Evolutionary conservation across 2,329 filamentous ascomycete species (phyloP), one percentile per base, ranked within the genome.

Genomic region (Aulographum hederae): DNA sequence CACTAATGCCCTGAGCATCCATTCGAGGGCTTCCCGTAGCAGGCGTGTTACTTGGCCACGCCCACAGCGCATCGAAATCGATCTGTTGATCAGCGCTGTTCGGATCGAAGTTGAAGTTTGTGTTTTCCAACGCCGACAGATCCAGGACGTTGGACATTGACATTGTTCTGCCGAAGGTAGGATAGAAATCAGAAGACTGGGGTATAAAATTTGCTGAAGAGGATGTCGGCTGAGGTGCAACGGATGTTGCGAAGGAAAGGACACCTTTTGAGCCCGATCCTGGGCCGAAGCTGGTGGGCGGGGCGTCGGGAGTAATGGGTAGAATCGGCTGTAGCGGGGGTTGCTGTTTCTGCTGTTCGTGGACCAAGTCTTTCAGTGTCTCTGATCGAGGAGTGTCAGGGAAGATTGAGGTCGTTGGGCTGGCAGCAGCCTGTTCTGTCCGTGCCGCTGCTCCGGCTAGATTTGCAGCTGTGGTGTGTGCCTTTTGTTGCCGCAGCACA

Each of bases 1-100:
- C 19, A 21, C 14, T n/a, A 32, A 26, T 25, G 8, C 8, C n/a
- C 8, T 25, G 21, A n/a, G 8, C 21, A 8, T 25, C 21, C 21
- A 25, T 25, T 25, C 21, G 21, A 4, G 34, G 30, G 6, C 17
- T 26, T 8, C 34, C 31, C 12, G 25, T 6, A 10, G 31, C 34
- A 23, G 30, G 31, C 15, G 30, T 33, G n/a, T n/a, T n/a, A n/a
- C n/a, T n/a, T 14, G 52, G 52, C 53, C 53, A 56, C 4, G 46
- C 55, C 53, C 52, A 57, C 17, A 57, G 32, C 10, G 51, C 46
- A 37, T 56, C 53, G 26, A 57, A 56, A 15, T 57, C 53, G 32
- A 57, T 53, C 14, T 52, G 46, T 30, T 56, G 52, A 23, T 56
- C 54, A 3, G 41, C 26, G 13, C 32, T 43, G 23, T 46, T 43